Percentiles rank a stretch among this genome's conserved stretches.
Conservation (phyloP, 23 red algal genomes). For the Agarophyton chilense region DNA sequence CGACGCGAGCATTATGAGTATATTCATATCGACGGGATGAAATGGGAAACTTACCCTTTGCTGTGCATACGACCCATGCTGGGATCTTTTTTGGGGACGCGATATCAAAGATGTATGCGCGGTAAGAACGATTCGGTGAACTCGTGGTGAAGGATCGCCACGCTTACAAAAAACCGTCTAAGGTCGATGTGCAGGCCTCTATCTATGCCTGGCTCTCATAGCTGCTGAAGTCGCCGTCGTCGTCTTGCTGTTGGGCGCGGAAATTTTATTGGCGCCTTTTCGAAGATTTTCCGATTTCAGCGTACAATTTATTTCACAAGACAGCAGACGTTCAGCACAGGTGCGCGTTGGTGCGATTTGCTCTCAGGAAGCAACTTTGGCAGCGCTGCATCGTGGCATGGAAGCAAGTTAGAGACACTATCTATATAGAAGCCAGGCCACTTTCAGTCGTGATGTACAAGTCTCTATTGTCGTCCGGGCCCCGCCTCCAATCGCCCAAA, state of each 20-base stretch:
- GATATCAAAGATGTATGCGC: neutral
- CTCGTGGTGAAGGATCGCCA: neutral
- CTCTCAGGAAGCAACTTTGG: neutral
- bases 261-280: neutral
- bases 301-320: too few relatives aligned
- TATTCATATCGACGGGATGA: too few relatives aligned
- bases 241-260: neutral
- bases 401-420: too few relatives aligned
- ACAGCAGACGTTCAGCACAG: too few relatives aligned
- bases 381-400: too few relatives aligned
- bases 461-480: neutral
- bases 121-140: neutral
- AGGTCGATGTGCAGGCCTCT: too few relatives aligned
- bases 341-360: too few relatives aligned
- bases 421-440: too few relatives aligned
- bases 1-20: too few relatives aligned
- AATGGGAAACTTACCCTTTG: constrained; percentile 92
- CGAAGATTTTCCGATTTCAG: neutral
- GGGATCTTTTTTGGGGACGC: constrained; percentile 1
- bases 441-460: neutral
- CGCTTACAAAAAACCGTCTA: too few relatives aligned
- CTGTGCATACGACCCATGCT: constrained; percentile 99
- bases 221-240: neutral
- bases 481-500: neutral
- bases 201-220: too few relatives aligned